Conservation (phyloP, 139 green algal species). For the Mychonastes homosphaera region DNA sequence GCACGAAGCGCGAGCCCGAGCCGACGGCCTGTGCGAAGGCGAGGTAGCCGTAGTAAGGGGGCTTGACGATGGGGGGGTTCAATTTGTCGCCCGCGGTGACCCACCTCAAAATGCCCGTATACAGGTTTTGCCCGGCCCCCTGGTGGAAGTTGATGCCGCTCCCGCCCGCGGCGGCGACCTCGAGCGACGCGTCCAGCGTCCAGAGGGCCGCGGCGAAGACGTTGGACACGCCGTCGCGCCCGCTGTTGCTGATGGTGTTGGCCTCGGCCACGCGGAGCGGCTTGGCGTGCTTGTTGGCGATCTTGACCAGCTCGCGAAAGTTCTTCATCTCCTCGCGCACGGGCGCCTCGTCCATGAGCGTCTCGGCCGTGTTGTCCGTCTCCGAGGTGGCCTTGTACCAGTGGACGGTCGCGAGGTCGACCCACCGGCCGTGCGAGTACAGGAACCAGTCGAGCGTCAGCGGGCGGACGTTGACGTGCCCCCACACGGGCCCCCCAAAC, state of each 20-base stretch:
- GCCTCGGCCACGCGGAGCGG: constrained; percentile 16
- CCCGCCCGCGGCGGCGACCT: constrained; percentile 14
- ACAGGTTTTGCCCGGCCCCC: constrained; percentile 23
- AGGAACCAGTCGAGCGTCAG: constrained; percentile 18
- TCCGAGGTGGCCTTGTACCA: constrained; percentile 25
- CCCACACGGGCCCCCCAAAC: constrained; percentile 18
- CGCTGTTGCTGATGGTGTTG: constrained; percentile 25
- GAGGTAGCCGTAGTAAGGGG: constrained; percentile 17
- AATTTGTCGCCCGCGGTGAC: constrained; percentile 3
- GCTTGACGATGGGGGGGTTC: constrained; percentile 1
- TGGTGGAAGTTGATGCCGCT: constrained; percentile 21
- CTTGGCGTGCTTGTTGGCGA: constrained; percentile 6
- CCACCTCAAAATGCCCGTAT: constrained; percentile 13
- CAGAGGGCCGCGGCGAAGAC: constrained; percentile 17
- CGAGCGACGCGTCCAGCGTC: constrained; percentile 17
- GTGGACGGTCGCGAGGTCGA: constrained; percentile 12
- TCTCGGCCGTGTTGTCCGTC: constrained; percentile 18
- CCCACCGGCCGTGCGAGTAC: constrained; percentile 7
- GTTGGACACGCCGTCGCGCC: constrained; percentile 14
- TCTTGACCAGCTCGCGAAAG: constrained; percentile 6
- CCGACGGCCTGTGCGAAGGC: constrained; percentile 17
- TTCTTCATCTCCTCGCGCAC: constrained; percentile 22
- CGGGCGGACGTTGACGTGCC: constrained; percentile 18
- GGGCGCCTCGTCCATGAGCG: constrained; percentile 14
- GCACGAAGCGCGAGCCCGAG: constrained; percentile 1